Evolutionary conservation across 495 filamentous ascomycete genomes (phyloP).

Genomic region (Penicillium flavigenum): DNA sequence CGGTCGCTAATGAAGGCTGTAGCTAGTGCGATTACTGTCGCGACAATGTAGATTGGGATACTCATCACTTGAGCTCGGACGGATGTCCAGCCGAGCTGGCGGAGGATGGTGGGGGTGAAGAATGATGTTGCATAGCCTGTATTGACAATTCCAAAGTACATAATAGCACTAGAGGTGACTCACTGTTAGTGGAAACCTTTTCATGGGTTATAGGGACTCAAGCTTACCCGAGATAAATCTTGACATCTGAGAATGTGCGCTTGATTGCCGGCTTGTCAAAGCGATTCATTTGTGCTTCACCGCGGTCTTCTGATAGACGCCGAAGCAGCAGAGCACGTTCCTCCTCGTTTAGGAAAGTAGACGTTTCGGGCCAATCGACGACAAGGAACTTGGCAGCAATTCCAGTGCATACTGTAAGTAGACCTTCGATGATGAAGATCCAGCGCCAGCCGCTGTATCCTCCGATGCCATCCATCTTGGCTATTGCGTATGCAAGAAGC

Average conservation of each 20-base stretch:
- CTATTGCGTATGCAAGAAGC: conserved; percentile 61
- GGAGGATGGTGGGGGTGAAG: conserved; percentile 57
- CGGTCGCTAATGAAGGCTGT: conserved; percentile 49
- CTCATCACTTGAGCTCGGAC: conserved; percentile 53
- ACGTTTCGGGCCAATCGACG: conserved; percentile 55
- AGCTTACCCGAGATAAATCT: conserved; percentile 52
- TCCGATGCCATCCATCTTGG: conserved; percentile 52
- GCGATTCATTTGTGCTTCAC: conserved; percentile 48
- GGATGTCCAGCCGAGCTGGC: conserved; percentile 55
- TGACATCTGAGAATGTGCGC: conserved; percentile 53
- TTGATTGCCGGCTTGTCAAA: conserved; percentile 46
- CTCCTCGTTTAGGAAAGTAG: conserved; percentile 46
- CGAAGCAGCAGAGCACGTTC: conserved; percentile 48
- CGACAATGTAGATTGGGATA: conserved; percentile 57
- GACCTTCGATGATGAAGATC: conserved; percentile 70
- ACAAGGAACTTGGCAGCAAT: conserved; percentile 51
- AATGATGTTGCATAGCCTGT: conserved; percentile 52
- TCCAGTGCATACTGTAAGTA: conserved; percentile 49
- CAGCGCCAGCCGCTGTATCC: conserved; percentile 55
- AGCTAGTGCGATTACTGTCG: conserved; percentile 45
- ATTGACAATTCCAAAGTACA: conserved; percentile 52
- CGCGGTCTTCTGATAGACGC: conserved; percentile 44
- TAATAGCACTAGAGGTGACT: conserved; percentile 31
- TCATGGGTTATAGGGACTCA: not conserved
- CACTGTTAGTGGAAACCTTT: conserved; percentile 1